Conservation (phyloP, 305 asterid genomes). For the Andrographis paniculata region DNA sequence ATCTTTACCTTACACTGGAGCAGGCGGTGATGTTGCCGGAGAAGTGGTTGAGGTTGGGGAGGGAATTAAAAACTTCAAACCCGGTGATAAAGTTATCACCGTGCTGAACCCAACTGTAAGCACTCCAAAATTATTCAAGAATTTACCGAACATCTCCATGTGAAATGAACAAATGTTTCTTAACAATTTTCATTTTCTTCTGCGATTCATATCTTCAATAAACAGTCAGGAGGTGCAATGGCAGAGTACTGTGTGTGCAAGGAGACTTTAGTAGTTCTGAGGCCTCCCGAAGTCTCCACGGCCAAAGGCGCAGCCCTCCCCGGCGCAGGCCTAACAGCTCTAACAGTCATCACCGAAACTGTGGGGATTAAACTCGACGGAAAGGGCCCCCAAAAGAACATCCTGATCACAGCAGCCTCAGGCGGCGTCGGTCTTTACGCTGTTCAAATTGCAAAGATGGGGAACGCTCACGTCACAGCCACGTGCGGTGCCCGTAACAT, state of each 20-base stretch:
- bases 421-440: conserved; percentile 74
- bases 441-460: conserved; percentile 68
- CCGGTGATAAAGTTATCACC: conserved; percentile 73
- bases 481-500: conserved; percentile 66
- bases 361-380: conserved; percentile 48
- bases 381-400: conserved; percentile 43
- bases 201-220: background rate
- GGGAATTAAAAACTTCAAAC: conserved; percentile 47
- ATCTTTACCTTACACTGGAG: conserved; percentile 4
- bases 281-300: conserved; percentile 49
- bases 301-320: conserved; percentile 55
- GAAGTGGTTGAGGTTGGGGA: conserved; percentile 62
- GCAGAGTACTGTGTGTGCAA: conserved; percentile 52
- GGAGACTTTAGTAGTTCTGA: conserved; percentile 29
- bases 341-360: conserved; percentile 36
- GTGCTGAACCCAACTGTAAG: conserved; percentile 30
- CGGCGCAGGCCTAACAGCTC: conserved; percentile 50
- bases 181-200: background rate
- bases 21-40: conserved; percentile 72
- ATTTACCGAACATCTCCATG: background rate
- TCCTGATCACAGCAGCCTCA: conserved; percentile 51
- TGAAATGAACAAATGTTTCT: background rate
- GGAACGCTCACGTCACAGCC: conserved; percentile 64
- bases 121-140: background rate
- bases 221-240: conserved; percentile 60